A percentile compares a stretch with the other conserved stretches of the same genome.
These are phyloP conservation scores for Dillenia turbinata DNA, from an alignment of 164 flowering plant species.

Conservation along the genomic window DNA sequence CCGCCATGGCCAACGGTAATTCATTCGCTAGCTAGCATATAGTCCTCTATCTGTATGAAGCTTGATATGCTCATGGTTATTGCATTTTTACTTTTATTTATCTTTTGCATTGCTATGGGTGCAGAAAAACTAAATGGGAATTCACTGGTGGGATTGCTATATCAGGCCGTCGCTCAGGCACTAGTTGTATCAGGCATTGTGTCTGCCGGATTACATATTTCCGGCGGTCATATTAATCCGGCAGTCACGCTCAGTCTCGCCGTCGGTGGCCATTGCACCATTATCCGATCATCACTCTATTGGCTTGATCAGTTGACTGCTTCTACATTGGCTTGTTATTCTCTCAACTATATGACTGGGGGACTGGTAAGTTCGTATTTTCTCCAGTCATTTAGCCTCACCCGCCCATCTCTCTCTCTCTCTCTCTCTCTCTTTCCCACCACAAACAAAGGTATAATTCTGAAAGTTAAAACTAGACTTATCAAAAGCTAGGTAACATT, in stretches of 20 bases:
- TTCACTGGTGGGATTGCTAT: slow-evolving; percentile 55
- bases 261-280: slow-evolving; percentile 77
- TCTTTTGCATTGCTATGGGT: not conserved
- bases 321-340: slow-evolving; percentile 61
- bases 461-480: no score
- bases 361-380: slow-evolving; percentile 44
- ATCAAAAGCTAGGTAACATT: no score
- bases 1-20: slow-evolving; percentile 81
- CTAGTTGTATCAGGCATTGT: slow-evolving; percentile 78
- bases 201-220: slow-evolving; percentile 65
- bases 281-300: slow-evolving; percentile 61
- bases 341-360: slow-evolving; percentile 68
- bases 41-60: no score
- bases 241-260: slow-evolving; percentile 84
- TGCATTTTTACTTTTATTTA: no score
- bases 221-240: slow-evolving; percentile 94
- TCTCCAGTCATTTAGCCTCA: no score
- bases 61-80: no score
- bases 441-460: no score
- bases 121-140: slow-evolving; percentile 44
- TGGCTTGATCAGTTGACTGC: slow-evolving; percentile 72
- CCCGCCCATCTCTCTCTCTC: no score
- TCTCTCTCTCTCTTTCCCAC: not conserved
- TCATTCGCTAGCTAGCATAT: not conserved
- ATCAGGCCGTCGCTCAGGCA: slow-evolving; percentile 74